Evolutionary conservation across 306 rosid species (phyloP), one percentile per base, ranked within the genome.

Genomic region (Dalbergia cochinchinensis): DNA sequence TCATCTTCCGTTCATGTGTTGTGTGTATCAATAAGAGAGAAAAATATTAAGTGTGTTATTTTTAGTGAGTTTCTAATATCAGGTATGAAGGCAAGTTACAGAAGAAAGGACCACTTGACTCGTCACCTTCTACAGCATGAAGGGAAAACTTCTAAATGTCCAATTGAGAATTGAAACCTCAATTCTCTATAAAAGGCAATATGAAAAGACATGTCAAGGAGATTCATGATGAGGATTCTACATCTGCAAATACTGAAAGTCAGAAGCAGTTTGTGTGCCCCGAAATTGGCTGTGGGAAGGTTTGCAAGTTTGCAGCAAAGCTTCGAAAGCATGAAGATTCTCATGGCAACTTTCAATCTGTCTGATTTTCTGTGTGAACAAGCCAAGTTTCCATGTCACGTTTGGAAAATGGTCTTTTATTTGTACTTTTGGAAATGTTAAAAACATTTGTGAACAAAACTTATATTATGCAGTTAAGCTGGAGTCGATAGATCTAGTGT

Each of bases 51-150:
- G n/a, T n/a, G n/a, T n/a, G n/a, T n/a, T n/a, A n/a, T n/a, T n/a
- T n/a, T n/a, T n/a, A n/a, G n/a, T n/a, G n/a, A n/a, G n/a, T n/a
- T n/a, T n/a, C n/a, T n/a, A n/a, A n/a, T n/a, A n/a, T n/a, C n/a
- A n/a, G n/a, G n/a, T n/a, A n/a, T n/a, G n/a, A n/a, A n/a, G 15
- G 88, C 92, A 8, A 87, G 92, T 77, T 95, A 91, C 65, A 79
- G 95, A 87, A 90, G 99, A 81, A 92, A 92, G 85, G 99, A 95
- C 82, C 99, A 95, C 79, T 83, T 95, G 83, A 91, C 86, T 65
- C 97, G 94, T 5, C 99, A 95, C 78, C 86, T 85, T 85, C 86
- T 90, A 59, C 89, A 68, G 47, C 98, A 94, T 83, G 67, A 86
- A 78, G 94, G 94, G 59, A 86, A 87, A 44, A 84, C 82, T 44